These are phyloP conservation scores for Ambrosiella xylebori DNA, from an alignment of 2,329 filamentous ascomycete genomes.

Conservation along the genomic window DNA sequence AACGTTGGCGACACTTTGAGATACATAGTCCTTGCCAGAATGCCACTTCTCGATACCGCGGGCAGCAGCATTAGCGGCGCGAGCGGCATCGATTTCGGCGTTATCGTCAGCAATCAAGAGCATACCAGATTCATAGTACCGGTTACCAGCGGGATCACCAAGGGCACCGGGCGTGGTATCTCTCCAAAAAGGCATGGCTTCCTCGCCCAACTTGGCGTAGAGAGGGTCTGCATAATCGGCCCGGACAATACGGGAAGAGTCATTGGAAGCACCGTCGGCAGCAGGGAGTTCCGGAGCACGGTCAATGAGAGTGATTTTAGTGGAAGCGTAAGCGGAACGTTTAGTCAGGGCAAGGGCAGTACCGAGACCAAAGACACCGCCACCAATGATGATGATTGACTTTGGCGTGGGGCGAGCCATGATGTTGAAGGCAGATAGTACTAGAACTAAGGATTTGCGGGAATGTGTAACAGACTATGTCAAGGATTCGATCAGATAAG, in stretches of 20 bases:
- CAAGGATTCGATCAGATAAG: not conserved
- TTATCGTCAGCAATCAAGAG: conserved; percentile 40
- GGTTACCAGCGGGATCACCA: conserved; percentile 35
- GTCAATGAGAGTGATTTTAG: conserved; percentile 43
- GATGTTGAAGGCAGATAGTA: not conserved
- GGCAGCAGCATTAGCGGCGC: conserved; percentile 40
- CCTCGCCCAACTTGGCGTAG: conserved; percentile 57
- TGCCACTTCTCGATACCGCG: conserved; percentile 42
- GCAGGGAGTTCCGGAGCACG: conserved; percentile 41
- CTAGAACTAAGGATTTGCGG: not conserved
- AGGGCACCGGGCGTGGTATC: conserved; percentile 31
- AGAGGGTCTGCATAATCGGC: conserved; percentile 65
- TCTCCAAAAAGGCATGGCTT: conserved; percentile 55
- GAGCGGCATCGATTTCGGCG: conserved; percentile 24
- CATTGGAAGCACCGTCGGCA: conserved; percentile 41
- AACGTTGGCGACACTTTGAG: conserved; percentile 45
- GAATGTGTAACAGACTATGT: not conserved
- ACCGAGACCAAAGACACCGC: conserved; percentile 44
- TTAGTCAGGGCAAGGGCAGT: conserved; percentile 52
- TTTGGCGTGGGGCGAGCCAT: conserved; percentile 18
- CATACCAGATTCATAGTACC: conserved; percentile 56
- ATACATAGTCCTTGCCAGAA: conserved; percentile 40
- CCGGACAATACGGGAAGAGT: conserved; percentile 46
- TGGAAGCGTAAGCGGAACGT: conserved; percentile 35
- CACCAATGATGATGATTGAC: conserved; percentile 50